A percentile compares a stretch with the other conserved stretches of the same genome.
phyloP scores from a whole-genome alignment of 352 stramenopile species.

The Phytopythium boreale region DNA sequence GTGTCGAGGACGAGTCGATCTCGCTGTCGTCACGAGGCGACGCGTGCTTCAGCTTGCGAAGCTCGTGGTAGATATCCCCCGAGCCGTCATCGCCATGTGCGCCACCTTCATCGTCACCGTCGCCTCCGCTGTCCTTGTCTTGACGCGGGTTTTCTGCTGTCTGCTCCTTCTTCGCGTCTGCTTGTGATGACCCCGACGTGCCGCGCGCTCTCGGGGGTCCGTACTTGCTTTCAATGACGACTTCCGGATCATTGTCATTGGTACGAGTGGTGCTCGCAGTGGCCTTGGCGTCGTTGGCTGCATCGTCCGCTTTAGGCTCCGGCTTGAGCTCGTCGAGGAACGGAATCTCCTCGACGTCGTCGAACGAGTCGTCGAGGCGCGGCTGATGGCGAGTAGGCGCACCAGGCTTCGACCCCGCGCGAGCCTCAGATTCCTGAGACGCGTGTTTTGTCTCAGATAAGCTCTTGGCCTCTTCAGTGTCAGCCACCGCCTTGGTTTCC shows the following conservation, averaged over 20 bases:
- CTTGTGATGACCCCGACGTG: background rate
- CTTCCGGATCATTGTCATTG: conserved; percentile 49
- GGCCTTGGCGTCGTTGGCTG: background rate
- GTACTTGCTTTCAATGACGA: conserved; percentile 58
- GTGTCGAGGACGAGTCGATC: conserved; percentile 15
- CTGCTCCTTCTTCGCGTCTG: conserved; percentile 21
- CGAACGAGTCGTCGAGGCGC: conserved; percentile 56
- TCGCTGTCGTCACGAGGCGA: conserved; percentile 29
- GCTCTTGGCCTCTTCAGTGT: conserved; percentile 9
- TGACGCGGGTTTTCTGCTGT: conserved; percentile 17
- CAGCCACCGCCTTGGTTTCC: conserved; percentile 30
- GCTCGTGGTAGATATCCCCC: conserved; percentile 44
- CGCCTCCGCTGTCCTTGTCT: conserved; percentile 22
- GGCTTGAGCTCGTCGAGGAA: conserved; percentile 61
- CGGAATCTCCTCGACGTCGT: conserved; percentile 79
- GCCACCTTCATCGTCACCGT: conserved; percentile 15
- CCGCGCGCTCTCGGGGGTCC: conserved; percentile 21
- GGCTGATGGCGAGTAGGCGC: conserved; percentile 10
- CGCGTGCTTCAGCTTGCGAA: conserved; percentile 45
- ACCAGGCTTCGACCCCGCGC: conserved; percentile 1
- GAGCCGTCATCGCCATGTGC: conserved; percentile 21
- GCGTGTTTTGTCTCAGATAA: background rate
- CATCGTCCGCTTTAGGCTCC: conserved; percentile 26
- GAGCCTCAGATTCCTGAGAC: conserved; percentile 14
- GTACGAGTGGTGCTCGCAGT: background rate